These are phyloP conservation scores for Friedmanniomyces endolithicus DNA, from an alignment of 495 filamentous ascomycete species.

Conservation along the genomic window DNA sequence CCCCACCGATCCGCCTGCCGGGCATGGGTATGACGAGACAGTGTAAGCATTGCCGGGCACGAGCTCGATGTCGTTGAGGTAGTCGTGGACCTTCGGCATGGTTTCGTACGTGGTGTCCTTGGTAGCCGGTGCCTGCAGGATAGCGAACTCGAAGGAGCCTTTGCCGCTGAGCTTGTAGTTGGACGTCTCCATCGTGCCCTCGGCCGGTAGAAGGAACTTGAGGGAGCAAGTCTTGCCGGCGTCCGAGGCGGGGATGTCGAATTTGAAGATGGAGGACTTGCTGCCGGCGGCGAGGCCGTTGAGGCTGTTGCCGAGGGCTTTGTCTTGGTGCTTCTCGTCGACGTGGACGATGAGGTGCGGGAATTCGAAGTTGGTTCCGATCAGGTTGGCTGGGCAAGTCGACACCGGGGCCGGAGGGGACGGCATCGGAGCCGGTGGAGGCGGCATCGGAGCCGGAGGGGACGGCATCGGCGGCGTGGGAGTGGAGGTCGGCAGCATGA, in stretches of 20 bases:
- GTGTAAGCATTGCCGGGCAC: conserved; percentile 13
- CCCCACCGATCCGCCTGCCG: conserved; percentile 2
- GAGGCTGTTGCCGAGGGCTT: not conserved
- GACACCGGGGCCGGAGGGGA: not conserved
- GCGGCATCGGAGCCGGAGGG: not conserved
- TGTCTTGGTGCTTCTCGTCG: conserved; percentile 18
- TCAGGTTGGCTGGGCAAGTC: conserved; percentile 12
- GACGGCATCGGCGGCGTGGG: not conserved
- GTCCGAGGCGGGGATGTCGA: conserved; percentile 15
- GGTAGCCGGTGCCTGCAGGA: not conserved
- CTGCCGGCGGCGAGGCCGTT: not conserved
- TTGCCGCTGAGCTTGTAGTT: conserved; percentile 7
- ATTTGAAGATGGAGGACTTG: conserved; percentile 8
- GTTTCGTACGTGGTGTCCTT: conserved; percentile 8
- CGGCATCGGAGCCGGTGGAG: not conserved
- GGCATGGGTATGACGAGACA: not conserved
- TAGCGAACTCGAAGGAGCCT: conserved; percentile 6
- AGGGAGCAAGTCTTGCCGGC: conserved; percentile 15
- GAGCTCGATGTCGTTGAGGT: not conserved
- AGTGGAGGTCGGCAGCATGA: not conserved
- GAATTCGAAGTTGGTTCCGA: conserved; percentile 11
- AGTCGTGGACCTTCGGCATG: not conserved
- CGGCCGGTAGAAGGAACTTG: conserved; percentile 13
- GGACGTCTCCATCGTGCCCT: conserved; percentile 8
- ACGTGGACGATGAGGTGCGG: conserved; percentile 27